Evolutionary conservation across 306 rosid species (phyloP).

Genomic region (Lathyrus oleraceus): DNA sequence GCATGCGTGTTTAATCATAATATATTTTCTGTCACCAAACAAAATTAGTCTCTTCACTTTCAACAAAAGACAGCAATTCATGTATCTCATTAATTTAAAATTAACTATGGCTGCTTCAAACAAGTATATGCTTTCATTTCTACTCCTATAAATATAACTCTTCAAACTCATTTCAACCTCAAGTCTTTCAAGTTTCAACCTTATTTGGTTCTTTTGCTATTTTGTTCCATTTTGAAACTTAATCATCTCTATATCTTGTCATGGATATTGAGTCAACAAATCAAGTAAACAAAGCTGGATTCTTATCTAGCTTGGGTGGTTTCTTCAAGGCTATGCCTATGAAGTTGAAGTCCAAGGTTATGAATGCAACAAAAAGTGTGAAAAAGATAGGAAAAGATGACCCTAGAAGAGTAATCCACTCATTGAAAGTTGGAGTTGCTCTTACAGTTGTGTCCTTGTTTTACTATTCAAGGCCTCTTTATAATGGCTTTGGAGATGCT

Average conservation of each 20-base stretch:
- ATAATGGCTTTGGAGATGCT: constrained; percentile 74
- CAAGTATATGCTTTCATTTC: constrained; percentile 5
- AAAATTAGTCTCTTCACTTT: constrained; percentile 36
- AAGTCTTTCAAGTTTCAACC: constrained; percentile 30
- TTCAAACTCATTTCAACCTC: constrained; percentile 38
- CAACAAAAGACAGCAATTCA: constrained; percentile 49
- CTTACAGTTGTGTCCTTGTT: constrained; percentile 78
- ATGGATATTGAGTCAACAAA: constrained; percentile 59
- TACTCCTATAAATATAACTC: constrained; percentile 47
- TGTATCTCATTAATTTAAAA: constrained; percentile 26
- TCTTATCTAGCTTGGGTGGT: constrained; percentile 10
- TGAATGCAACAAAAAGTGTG: constrained; percentile 38
- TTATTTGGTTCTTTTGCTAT: background rate
- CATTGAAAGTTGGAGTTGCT: constrained; percentile 87
- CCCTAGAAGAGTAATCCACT: constrained; percentile 83
- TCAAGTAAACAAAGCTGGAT: constrained; percentile 32
- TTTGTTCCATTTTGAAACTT: constrained; percentile 27
- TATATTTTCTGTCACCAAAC: constrained; percentile 35
- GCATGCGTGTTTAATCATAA: constrained; percentile 31
- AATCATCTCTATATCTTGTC: background rate
- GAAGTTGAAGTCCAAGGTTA: constrained; percentile 44
- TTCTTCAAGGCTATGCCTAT: constrained; percentile 42
- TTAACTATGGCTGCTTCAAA: constrained; percentile 23
- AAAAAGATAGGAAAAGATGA: constrained; percentile 80
- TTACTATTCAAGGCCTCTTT: constrained; percentile 74